phyloP scores from a whole-genome alignment of 2,329 filamentous ascomycete genomes.

The Colletotrichum sp. region DNA sequence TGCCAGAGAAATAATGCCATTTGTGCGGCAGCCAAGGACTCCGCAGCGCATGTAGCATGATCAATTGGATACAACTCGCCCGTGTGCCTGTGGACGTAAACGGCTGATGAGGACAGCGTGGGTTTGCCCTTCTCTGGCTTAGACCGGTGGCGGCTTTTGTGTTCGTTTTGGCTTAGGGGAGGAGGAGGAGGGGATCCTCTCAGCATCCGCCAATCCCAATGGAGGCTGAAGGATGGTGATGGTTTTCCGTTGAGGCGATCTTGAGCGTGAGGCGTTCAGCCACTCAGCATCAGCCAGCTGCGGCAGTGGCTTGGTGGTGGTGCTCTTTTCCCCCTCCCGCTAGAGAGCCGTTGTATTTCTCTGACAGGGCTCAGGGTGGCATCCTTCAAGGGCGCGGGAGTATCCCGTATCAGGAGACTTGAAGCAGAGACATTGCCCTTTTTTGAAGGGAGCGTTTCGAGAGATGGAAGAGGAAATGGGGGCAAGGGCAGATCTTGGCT shows the following conservation, averaged over 20 bases:
- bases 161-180: neutral
- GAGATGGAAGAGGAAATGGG: neutral
- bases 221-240: neutral
- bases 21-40: neutral
- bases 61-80: neutral
- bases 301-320: constrained; percentile 11
- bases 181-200: neutral
- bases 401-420: neutral
- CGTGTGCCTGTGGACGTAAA: neutral
- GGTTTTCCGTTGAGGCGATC: neutral
- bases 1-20: neutral
- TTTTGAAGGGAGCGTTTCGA: neutral
- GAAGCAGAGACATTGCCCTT: neutral
- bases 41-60: neutral
- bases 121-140: neutral
- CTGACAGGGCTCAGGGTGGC: neutral
- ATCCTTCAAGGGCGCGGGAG: neutral
- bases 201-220: neutral
- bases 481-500: neutral
- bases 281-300: constrained; percentile 6
- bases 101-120: neutral
- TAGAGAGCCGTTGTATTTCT: neutral
- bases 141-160: neutral
- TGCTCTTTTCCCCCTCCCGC: neutral
- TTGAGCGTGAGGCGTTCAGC: neutral